A percentile compares a stretch with the other conserved stretches of the same genome.
These are phyloP conservation scores for Skeletonema menzelii DNA, from an alignment of 108 stramenopile species.

Conservation along the genomic window DNA sequence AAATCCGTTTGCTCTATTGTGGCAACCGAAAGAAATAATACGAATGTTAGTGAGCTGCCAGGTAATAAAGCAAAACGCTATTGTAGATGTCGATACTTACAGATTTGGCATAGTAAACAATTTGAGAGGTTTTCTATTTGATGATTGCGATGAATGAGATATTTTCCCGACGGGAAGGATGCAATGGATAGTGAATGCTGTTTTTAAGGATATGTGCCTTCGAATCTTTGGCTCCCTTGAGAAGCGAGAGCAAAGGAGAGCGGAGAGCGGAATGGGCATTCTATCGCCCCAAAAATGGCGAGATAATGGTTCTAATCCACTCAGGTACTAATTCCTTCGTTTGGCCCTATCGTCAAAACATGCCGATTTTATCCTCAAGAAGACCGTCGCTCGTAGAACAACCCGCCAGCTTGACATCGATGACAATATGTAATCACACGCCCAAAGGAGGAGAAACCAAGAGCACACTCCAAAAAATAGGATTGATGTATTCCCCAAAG, in stretches of 20 bases:
- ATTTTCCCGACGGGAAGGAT: no score
- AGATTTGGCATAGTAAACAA: neutral
- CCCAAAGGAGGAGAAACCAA: neutral
- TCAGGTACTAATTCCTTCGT: neutral
- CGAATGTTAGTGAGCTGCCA: no score
- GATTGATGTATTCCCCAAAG: neutral
- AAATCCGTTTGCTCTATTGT: constrained; percentile 15
- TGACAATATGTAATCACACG: neutral
- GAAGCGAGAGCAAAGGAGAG: neutral
- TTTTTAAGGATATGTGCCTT: no score
- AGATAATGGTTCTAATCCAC: no score
- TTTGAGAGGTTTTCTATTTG: neutral
- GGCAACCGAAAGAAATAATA: neutral
- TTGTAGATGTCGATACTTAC: neutral
- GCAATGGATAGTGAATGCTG: no score
- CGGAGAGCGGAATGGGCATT: neutral
- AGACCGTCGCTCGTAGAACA: neutral
- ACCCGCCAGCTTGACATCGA: neutral
- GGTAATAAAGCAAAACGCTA: neutral
- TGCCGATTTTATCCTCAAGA: no score
- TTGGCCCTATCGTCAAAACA: no score
- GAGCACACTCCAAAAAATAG: neutral
- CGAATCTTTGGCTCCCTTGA: no score
- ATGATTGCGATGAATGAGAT: neutral
- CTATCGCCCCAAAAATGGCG: neutral